Evolutionary conservation across 192 early-diverging fungal species (phyloP), one percentile per base, ranked within the genome.

Genomic region (Linnemannia elongata): DNA sequence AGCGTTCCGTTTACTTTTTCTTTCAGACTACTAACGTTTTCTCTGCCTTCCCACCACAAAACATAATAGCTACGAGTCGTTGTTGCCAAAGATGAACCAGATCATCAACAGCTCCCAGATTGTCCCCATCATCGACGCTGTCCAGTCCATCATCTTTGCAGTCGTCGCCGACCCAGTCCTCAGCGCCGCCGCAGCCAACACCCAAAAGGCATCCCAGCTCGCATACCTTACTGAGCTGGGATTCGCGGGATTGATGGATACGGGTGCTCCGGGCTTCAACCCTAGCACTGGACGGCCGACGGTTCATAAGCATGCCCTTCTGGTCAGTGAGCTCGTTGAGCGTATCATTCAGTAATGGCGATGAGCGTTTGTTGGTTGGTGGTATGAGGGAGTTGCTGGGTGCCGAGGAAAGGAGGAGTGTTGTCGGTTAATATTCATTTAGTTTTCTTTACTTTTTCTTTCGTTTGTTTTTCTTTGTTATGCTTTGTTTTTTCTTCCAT

Each of bases 11-110:
- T 45, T 45, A 15, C 12, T 45, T 45, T 12, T 15, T 45, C 12
- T 12, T 0, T 45, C 44, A 13, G 42, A 45, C 38, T 15, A 44
- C 63, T 41, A 9, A 72, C 74, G 54, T 77, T 39, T 84, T 72
- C 52, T 76, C 24, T 88, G 6, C 77, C 49, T 49, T 44, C 74
- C 30, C 2, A 30, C 20, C 3, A 8, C 69, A 66, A 74, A 70
- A 35, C 68, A 57, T 69, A 49, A 60, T 66, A 96, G 94, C 27
- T 96, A 95, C 75, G 95, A 96, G 52, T 90, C 85, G 17, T 76
- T 97, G 8, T 72, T 94, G 22, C 93, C 94, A n/a, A 93, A 94
- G 66, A 95, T 96, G 93, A 93, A 93, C 57, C 91, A 94, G 76
- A 92, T 94, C 39, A 88, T 96, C 27, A 90, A 90, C 55, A 94